Evolutionary conservation across 129 eudicot genomes (phyloP).

Genomic region (Heracleum sosnowskyi): DNA sequence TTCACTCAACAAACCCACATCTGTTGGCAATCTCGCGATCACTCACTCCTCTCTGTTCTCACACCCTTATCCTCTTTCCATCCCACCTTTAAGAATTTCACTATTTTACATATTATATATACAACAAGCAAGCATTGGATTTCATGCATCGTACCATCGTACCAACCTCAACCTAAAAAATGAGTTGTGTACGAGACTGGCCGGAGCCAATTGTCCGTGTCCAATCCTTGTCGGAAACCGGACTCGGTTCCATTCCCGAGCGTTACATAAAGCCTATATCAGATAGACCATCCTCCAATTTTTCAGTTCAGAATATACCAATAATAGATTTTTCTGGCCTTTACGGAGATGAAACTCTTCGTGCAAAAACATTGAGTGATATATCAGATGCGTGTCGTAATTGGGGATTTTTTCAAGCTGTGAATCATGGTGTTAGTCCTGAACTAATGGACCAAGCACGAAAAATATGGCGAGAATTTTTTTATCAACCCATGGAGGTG

Average conservation of each 20-base stretch:
- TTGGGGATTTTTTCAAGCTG: slow-evolving; percentile 85
- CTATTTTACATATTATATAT: not conserved
- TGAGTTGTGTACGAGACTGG: slow-evolving; percentile 48
- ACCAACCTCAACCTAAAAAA: slow-evolving; percentile 17
- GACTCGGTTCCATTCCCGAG: slow-evolving; percentile 32
- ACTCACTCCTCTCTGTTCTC: not conserved
- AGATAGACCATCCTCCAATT: slow-evolving; percentile 39
- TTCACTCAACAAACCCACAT: slow-evolving; percentile 19
- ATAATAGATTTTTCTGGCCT: slow-evolving; percentile 54
- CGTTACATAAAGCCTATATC: slow-evolving; percentile 58
- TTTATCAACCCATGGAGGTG: slow-evolving; percentile 74
- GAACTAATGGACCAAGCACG: slow-evolving; percentile 58
- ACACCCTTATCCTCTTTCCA: not conserved
- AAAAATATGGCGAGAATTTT: slow-evolving; percentile 69
- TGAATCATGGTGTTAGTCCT: slow-evolving; percentile 63
- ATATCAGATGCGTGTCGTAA: slow-evolving; percentile 51
- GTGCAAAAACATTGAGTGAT: slow-evolving; percentile 20
- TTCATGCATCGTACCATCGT: not conserved
- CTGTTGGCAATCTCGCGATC: not conserved
- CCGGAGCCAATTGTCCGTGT: slow-evolving; percentile 79
- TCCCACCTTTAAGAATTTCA: not conserved
- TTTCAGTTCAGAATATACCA: slow-evolving; percentile 38
- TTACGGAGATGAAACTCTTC: slow-evolving; percentile 11
- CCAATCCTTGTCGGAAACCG: slow-evolving; percentile 55
- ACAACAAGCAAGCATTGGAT: not conserved